Conservation (phyloP, 257 asterid genomes). For the Capsicum rhomboideum region DNA sequence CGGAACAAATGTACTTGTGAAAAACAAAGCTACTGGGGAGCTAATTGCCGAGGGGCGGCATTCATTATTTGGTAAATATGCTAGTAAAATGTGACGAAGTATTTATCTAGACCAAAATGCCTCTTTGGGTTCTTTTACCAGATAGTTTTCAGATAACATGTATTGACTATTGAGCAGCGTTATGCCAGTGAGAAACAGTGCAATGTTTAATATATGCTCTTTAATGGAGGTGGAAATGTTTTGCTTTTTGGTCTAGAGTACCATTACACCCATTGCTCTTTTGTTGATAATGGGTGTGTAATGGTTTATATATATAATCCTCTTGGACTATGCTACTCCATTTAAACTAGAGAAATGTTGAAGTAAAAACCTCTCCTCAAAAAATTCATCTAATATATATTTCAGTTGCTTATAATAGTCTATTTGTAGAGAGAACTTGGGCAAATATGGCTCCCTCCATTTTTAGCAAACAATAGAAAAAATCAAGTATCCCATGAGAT, state of each 20-base stretch:
- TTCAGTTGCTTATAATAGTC: not conserved
- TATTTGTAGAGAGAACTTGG: not conserved
- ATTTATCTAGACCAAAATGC: not conserved
- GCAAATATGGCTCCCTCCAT: not conserved
- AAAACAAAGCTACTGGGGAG: slow-evolving; percentile 63
- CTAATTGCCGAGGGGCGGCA: slow-evolving; percentile 78
- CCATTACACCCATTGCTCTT: not conserved
- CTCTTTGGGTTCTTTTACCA: not conserved
- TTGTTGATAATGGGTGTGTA: not conserved
- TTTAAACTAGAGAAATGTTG: not conserved
- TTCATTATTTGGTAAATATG: slow-evolving; percentile 48
- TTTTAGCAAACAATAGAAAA: not conserved
- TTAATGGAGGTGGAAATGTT: not conserved
- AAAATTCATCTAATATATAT: not conserved
- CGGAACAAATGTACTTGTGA: slow-evolving; percentile 49
- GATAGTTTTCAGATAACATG: not conserved
- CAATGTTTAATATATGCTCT: not conserved
- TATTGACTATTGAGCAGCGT: not conserved
- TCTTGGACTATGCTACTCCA: not conserved
- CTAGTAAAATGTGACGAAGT: slow-evolving; percentile 52
- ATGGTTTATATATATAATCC: not conserved
- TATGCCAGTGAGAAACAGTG: not conserved
- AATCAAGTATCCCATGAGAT: not conserved
- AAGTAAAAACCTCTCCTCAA: not conserved
- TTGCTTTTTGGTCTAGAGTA: not conserved